phyloP scores from a whole-genome alignment of 257 asterid species.

The Solanum tarijense region DNA sequence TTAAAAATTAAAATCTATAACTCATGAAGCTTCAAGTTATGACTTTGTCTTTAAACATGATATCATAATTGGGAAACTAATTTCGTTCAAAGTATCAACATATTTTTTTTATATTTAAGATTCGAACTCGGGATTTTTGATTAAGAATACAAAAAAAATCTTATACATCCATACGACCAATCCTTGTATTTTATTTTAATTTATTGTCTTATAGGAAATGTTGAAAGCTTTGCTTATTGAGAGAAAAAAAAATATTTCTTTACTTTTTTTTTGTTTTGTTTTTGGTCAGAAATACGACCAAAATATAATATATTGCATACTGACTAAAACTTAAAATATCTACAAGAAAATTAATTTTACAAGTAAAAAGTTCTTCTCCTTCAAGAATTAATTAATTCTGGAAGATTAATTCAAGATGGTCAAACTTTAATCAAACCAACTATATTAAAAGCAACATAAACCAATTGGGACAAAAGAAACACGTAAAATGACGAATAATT shows the following conservation, averaged over 20 bases:
- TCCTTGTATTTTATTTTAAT: background rate
- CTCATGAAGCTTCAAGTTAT: background rate
- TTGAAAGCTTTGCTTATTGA: background rate
- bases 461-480: background rate
- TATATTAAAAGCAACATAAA: background rate
- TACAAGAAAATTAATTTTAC: background rate
- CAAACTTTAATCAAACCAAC: background rate
- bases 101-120: background rate
- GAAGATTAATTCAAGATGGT: background rate
- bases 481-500: background rate
- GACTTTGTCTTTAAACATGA: background rate
- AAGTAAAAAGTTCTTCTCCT: background rate
- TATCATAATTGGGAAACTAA: background rate
- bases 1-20: background rate
- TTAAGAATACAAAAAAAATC: too few species aligned
- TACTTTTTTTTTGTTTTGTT: background rate
- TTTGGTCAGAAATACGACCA: background rate
- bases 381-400: background rate
- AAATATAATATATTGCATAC: background rate
- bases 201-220: too few species aligned
- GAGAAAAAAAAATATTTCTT: background rate
- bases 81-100: background rate
- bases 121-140: background rate
- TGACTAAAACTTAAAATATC: background rate
- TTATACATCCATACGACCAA: background rate